Evolutionary conservation across 1,284 basidiomycete genomes (phyloP), one percentile per base, ranked within the genome.

Genomic region (Sporisorium graminicola): DNA sequence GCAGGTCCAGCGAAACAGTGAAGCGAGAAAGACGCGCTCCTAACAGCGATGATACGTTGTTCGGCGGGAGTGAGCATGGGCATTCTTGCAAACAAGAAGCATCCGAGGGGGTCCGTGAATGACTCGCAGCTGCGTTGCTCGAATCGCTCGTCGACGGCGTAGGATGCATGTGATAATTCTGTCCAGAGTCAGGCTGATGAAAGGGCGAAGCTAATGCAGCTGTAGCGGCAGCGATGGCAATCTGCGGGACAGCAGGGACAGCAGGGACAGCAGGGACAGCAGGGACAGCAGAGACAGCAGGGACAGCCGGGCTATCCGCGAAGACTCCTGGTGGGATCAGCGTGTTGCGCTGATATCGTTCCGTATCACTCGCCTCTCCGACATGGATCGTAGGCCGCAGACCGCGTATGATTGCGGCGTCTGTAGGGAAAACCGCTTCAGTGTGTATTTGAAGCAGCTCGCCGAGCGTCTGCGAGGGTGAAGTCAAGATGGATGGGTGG

Each of bases 1-100:
- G 22, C 18, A 35, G 52, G 24, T 20, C 16, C 9, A 26, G 9
- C 24, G 2, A 12, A 16, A 3, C 18, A 5, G 9, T 37, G 29
- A 31, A 26, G 40, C 7, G 29, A 24, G 14, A 42, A 13, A 12
- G 31, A 13, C 31, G 13, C 54, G 31, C 33, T 51, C 22, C 65
- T 31, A 8, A 55, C 33, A 51, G 59, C 55, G 37, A 62, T 46
- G 12, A 61, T 27, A 13, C 44, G 55, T 14, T 49, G 59, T 13
- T 68, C 65, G 31, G 59, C 59, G 16, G 50, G 50, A 2, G 55
- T 58, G 22, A 68, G 33, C 20, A 29, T 27, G 1, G 59, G 65
- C 26, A 54, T 22, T n/a, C 29, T 57, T 22, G 65, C 49, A 10
- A 61, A 12, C 13, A 57, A 46, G 29, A 51, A 18, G 65, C 54